Evolutionary conservation across 2,329 filamentous ascomycete genomes (phyloP), one percentile per base, ranked within the genome.

Genomic region (Exophiala lecanii-corni): DNA sequence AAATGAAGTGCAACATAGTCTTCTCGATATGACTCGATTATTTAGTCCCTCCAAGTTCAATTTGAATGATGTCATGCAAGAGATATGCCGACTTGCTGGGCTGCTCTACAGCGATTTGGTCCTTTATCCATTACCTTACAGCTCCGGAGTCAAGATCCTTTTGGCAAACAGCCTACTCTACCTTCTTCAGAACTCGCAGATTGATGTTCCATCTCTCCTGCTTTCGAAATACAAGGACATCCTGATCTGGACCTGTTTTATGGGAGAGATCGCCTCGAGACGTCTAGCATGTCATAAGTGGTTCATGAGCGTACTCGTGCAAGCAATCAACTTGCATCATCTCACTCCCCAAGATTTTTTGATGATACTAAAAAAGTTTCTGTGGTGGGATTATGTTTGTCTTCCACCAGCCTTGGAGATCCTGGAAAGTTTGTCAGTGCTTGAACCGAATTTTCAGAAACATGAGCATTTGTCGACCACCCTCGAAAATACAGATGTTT

Each of bases 91-190:
- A n/a, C 25, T 28, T 7, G 7, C 25, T 9, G 25, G 25, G 9
- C 25, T 28, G 9, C 7, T 28, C 7, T 28, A 28, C n/a, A 28
- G n/a, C 25, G 25, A 28, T 28, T n/a, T 28, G 9, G 25, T 28
- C n/a, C 25, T 28, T 28, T 28, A 28, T 28, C 25, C 25, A 28
- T 28, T 28, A 28, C 25, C 25, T n/a, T 28, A 28, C 25, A 28
- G 25, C 25, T 9, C 25, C 25, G 25, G 25, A 28, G 25, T 28
- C 7, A 28, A 28, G 25, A 7, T n/a, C 9, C 7, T 7, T 9
- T n/a, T 28, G n/a, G 25, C 25, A 7, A 7, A n/a, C 7, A 7
- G n/a, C 9, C n/a, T 28, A n/a, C n/a, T 9, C n/a, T 7, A 28
- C 9, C 9, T 28, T n/a, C 25, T 28, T 28, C 25, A 28, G n/a